phyloP scores from a whole-genome alignment of 2,329 filamentous ascomycete genomes.

The Fusarium hainanense region DNA sequence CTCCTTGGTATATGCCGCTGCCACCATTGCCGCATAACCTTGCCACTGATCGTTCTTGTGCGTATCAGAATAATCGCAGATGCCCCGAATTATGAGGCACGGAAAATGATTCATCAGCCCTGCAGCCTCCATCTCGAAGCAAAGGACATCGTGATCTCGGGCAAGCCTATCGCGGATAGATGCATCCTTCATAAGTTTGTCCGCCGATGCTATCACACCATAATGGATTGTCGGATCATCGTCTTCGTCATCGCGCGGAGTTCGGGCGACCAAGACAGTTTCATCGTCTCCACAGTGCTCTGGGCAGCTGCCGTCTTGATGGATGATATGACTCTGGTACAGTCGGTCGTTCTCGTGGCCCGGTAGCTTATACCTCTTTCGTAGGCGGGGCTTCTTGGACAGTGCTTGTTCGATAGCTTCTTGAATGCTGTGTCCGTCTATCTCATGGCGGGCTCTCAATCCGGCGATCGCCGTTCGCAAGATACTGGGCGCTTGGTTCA shows the following conservation, averaged over 20 bases:
- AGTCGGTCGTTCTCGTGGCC: background rate
- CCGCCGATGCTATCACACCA: conserved; percentile 30
- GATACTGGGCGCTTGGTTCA: conserved; percentile 41
- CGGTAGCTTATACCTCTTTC: background rate
- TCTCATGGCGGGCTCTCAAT: too few relatives aligned
- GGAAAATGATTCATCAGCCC: background rate
- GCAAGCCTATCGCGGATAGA: background rate
- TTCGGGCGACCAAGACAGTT: accelerated
- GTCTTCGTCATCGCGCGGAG: accelerated
- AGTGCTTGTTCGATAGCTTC: background rate
- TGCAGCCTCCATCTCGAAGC: background rate
- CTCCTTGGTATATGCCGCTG: accelerated
- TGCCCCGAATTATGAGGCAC: background rate
- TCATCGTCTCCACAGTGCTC: background rate
- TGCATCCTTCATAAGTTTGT: background rate
- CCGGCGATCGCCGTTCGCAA: too few relatives aligned
- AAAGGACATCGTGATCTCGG: background rate
- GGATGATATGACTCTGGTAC: background rate
- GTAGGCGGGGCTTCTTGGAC: background rate
- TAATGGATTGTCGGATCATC: conserved; percentile 19
- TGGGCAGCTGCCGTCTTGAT: background rate
- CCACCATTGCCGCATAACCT: background rate
- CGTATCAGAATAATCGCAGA: background rate
- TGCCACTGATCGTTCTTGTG: background rate
- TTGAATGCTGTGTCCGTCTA: too few relatives aligned